Percentiles rank a stretch among this genome's conserved stretches.
Evolutionary conservation across 1,139 yeast genomes (phyloP).

Genomic region (Pichia sp.): DNA sequence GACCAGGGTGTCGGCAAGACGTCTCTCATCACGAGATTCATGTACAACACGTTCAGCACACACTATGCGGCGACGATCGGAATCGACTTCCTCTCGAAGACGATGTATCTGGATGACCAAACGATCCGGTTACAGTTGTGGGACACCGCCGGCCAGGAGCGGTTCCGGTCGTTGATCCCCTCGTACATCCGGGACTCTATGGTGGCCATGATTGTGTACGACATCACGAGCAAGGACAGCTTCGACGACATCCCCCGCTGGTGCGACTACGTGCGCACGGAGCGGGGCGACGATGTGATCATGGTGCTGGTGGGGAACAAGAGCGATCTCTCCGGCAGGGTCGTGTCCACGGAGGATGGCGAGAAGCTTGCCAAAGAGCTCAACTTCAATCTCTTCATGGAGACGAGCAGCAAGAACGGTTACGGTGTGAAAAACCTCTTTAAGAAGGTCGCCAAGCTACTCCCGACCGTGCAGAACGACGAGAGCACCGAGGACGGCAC

Average conservation of each 20-base stretch:
- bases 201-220: conserved; percentile 94
- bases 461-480: conserved; percentile 65
- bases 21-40: conserved; percentile 87
- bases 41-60: conserved; percentile 98
- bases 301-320: conserved; percentile 78
- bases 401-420: conserved; percentile 93
- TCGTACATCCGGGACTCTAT: conserved; percentile 94
- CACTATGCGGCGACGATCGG: conserved; percentile 96
- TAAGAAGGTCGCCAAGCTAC: conserved; percentile 82
- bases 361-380: conserved; percentile 71
- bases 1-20: conserved; percentile 98
- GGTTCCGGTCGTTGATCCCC: conserved; percentile 85
- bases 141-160: conserved; percentile 84
- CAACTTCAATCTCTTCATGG: conserved; percentile 79
- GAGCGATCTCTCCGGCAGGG: conserved; percentile 66
- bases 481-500: conserved; percentile 20
- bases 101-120: conserved; percentile 73
- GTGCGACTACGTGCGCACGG: conserved; percentile 79
- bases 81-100: conserved; percentile 87
- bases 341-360: conserved; percentile 78
- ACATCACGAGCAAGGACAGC: conserved; percentile 79
- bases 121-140: conserved; percentile 59
- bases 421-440: conserved; percentile 86
- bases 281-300: conserved; percentile 67
- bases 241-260: conserved; percentile 74